These are phyloP conservation scores for Ganoderma meredithae DNA, from an alignment of 1,284 basidiomycete genomes.

Conservation along the genomic window DNA sequence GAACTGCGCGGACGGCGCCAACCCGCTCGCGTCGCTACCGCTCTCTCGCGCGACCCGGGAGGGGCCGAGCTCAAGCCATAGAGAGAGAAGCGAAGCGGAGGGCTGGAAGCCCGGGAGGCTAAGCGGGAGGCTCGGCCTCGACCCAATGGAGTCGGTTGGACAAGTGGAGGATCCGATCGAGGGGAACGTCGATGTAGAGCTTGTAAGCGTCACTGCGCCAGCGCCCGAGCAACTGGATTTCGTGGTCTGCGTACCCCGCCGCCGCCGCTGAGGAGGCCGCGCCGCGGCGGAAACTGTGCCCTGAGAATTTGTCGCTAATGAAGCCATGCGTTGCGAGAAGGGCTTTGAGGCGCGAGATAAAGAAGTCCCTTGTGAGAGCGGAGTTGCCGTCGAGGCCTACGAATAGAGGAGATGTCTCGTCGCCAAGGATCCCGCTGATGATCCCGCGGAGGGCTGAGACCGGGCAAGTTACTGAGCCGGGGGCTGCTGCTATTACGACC, in stretches of 20 bases:
- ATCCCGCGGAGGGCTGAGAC: slow-evolving; percentile 31
- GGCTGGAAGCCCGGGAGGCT: slow-evolving; percentile 16
- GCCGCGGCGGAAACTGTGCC: slow-evolving; percentile 38
- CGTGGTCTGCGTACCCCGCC: slow-evolving; percentile 41
- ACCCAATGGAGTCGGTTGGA: slow-evolving; percentile 42
- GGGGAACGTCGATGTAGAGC: slow-evolving; percentile 42
- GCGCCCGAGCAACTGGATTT: slow-evolving; percentile 45
- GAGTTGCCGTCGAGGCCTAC: not conserved
- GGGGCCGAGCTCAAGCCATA: slow-evolving; percentile 26
- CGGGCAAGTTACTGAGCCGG: slow-evolving; percentile 35
- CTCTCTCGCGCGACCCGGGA: slow-evolving; percentile 22
- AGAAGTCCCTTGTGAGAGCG: slow-evolving; percentile 1
- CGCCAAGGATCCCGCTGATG: no score
- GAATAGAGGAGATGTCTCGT: not conserved
- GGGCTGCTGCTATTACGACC: slow-evolving; percentile 38
- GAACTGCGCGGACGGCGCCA: not conserved
- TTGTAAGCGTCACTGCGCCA: slow-evolving; percentile 47
- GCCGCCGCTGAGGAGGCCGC: slow-evolving; percentile 40
- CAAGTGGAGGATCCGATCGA: slow-evolving; percentile 37
- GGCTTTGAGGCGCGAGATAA: slow-evolving; percentile 31
- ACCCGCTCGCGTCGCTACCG: slow-evolving; percentile 16
- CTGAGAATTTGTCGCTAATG: slow-evolving; percentile 39
- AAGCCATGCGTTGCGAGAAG: slow-evolving; percentile 28
- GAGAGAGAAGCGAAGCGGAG: slow-evolving; percentile 14
- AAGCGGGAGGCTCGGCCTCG: slow-evolving; percentile 36